Conservation (phyloP, 352 stramenopile species). For the Phytophthora podocarpi region DNA sequence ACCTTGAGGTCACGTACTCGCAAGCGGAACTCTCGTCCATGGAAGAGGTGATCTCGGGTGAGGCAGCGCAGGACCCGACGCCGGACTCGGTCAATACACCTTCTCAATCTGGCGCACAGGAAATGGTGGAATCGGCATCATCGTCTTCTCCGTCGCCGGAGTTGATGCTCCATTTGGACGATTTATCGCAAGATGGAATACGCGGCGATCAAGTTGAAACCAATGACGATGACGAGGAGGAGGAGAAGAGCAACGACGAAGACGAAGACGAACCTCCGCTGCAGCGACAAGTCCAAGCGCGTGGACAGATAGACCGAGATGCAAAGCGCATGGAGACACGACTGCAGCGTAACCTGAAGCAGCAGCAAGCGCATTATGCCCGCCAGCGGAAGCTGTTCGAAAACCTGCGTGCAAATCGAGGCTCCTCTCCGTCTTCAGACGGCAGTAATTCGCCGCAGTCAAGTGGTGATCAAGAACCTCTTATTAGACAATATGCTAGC, state of each 20-base stretch:
- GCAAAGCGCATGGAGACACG: constrained; percentile 49
- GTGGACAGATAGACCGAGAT: constrained; percentile 24
- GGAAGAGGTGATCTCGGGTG: background rate
- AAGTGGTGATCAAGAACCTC: constrained; percentile 1
- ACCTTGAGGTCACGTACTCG: constrained; percentile 21
- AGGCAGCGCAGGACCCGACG: constrained; percentile 9
- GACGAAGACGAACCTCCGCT: constrained; percentile 2
- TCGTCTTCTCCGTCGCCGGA: constrained; percentile 9
- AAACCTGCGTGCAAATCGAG: constrained; percentile 42
- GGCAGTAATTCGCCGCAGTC: constrained; percentile 3
- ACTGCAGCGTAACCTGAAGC: constrained; percentile 57
- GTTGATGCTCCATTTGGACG: constrained; percentile 50
- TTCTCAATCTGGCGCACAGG: background rate
- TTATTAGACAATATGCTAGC: background rate
- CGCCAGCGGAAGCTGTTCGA: constrained; percentile 65
- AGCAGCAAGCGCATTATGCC: constrained; percentile 68
- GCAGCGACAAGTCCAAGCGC: background rate
- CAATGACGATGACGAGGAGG: constrained; percentile 9
- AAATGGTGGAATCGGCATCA: background rate
- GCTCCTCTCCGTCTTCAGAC: constrained; percentile 17
- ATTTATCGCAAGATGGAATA: constrained; percentile 39
- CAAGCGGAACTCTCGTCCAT: constrained; percentile 1
- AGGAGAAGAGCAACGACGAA: constrained; percentile 12
- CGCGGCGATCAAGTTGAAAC: background rate
- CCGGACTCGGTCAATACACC: constrained; percentile 10